Evolutionary conservation across 2,329 filamentous ascomycete genomes (phyloP).

Genomic region (Chaetomiaceae sp.): DNA sequence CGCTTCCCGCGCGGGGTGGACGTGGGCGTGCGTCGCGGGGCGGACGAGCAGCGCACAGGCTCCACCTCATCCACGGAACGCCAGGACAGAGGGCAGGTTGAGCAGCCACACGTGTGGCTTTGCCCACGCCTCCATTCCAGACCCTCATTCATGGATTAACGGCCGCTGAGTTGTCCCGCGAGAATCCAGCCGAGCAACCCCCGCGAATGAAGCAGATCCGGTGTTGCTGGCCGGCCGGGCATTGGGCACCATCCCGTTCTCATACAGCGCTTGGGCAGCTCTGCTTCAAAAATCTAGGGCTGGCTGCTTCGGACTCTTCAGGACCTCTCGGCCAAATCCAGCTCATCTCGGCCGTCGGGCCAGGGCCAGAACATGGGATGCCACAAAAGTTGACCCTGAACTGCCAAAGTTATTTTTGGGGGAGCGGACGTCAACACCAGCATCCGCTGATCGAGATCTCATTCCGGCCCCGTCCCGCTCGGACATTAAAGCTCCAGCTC

Average conservation of each 20-base stretch:
- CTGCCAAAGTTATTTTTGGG: slow-evolving; percentile 8
- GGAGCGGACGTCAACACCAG: background rate
- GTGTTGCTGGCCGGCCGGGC: background rate
- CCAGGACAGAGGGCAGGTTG: slow-evolving; percentile 1
- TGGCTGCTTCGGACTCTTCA: background rate
- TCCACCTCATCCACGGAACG: too few species aligned
- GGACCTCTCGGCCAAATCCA: background rate
- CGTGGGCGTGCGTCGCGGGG: slow-evolving; percentile 4
- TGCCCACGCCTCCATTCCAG: background rate
- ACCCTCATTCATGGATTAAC: background rate
- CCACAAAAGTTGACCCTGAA: background rate
- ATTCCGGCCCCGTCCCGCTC: slow-evolving; percentile 5
- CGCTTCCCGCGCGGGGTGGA: slow-evolving; percentile 18
- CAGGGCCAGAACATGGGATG: too few species aligned
- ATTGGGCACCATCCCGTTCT: slow-evolving; percentile 15
- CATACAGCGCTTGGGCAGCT: slow-evolving; percentile 9
- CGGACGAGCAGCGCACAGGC: background rate
- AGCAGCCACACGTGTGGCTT: slow-evolving; percentile 20
- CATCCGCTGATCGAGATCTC: slow-evolving; percentile 17
- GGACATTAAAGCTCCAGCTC: background rate
- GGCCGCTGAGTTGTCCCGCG: background rate
- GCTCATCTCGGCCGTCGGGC: background rate
- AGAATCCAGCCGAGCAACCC: slow-evolving; percentile 1
- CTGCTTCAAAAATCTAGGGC: slow-evolving; percentile 1
- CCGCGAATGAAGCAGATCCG: background rate